These are phyloP conservation scores for Mallotus nudiflorus DNA, from an alignment of 345 rosid genomes.

Conservation along the genomic window DNA sequence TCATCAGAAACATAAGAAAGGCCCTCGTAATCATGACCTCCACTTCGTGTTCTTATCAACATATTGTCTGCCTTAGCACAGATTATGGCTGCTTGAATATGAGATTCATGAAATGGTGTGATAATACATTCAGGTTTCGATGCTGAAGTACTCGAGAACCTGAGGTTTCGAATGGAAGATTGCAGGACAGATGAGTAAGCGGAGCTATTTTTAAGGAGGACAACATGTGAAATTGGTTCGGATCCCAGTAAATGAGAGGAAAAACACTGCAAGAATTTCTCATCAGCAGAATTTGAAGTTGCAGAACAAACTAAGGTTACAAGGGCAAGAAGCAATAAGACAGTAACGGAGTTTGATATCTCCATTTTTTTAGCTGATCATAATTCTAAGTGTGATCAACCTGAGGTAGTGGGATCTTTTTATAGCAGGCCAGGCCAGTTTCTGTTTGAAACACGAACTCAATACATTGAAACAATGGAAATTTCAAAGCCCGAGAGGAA, in stretches of 20 bases:
- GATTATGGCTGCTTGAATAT: slow-evolving; percentile 9
- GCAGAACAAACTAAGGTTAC: not conserved
- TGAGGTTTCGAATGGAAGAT: slow-evolving; percentile 27
- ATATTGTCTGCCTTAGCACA: slow-evolving; percentile 3
- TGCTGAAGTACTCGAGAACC: slow-evolving; percentile 23
- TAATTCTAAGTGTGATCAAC: not conserved
- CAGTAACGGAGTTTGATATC: not conserved
- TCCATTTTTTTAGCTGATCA: not conserved
- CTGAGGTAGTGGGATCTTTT: not conserved
- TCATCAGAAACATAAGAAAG: slow-evolving; percentile 8
- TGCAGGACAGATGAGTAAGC: slow-evolving; percentile 13
- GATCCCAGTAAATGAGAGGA: slow-evolving; percentile 18
- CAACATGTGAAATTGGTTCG: slow-evolving; percentile 12
- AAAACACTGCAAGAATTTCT: slow-evolving; percentile 23
- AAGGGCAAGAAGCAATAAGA: not conserved
- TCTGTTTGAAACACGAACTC: not conserved
- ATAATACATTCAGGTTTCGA: slow-evolving; percentile 11
- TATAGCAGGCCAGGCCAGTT: not conserved
- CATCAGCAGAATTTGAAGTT: slow-evolving; percentile 6
- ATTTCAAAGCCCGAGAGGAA: not conserved
- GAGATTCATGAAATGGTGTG: slow-evolving; percentile 11
- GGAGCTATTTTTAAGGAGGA: slow-evolving; percentile 11
- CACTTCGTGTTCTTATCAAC: slow-evolving; percentile 13
- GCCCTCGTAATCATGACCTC: slow-evolving; percentile 24
- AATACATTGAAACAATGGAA: not conserved